Base-by-base conservation (phyloP, 768 basidiomycete species). In the Russula sp. region DNA sequence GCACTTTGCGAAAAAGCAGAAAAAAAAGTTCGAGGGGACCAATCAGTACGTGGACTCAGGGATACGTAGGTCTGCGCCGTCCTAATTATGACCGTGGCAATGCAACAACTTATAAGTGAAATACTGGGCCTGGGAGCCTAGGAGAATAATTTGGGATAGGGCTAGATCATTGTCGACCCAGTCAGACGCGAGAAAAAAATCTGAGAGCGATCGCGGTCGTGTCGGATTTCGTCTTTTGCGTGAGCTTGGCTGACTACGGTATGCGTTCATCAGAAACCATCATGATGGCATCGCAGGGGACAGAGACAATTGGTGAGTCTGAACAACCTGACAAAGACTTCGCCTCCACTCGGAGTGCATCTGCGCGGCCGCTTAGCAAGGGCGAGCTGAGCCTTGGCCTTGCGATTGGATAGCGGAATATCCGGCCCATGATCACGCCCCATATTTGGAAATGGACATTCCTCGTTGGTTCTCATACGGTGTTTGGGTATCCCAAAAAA, bases 401-500 rank as follows among this genome's bases (percentile, higher is more conserved):
- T 27, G 27, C 27, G 27, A 27, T 27, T 27, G 27, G 27, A 27
- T 27, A 27, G 27, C 27, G 27, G 40, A 40, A 40, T 13, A 11
- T 13, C 16, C 50, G 51, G 51, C 8, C 32, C 51, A 34, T n/a
- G 4, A 4, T 4, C 31, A 3, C 1, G 3, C 18, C 6, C 57
- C 31, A 42, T n/a, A 59, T 32, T 20, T 51, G 14, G 57, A 32
- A 51, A 4, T 14, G 39, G 37, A 7, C 6, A 31, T 51, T 51
- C 57, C 57, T 37, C 40, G 47, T 37, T 34, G 32, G 31, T 14
- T 35, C 39, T 11, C 13, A 6, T 39, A 20, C 34, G 40, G 49
- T 51, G 49, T 57, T 56, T 51, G 55, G 54, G 34, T 22, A 35
- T 57, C 50, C 51, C 55, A 52, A 27, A 53, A 45, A 48, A 11